A percentile compares a stretch with the other conserved stretches of the same genome.
These are phyloP conservation scores for Fusarium odoratissimum DNA, from an alignment of 2,329 filamentous ascomycete genomes.

Conservation along the genomic window DNA sequence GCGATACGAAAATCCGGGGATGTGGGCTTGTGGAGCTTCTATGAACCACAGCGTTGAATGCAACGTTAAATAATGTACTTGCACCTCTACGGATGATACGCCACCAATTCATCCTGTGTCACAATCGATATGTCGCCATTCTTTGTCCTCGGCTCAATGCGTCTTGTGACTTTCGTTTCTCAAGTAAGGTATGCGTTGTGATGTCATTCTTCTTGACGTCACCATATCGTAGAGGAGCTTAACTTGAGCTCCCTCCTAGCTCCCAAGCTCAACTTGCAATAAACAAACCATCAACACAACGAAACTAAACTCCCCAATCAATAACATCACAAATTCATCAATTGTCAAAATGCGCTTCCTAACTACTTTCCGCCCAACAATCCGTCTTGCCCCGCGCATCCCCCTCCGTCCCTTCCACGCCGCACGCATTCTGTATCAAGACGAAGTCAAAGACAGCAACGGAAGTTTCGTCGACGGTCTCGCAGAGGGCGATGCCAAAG, in stretches of 20 bases:
- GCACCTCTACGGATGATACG: background rate
- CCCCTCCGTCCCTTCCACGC: conserved; percentile 14
- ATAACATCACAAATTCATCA: fast-evolving
- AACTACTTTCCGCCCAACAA: conserved; percentile 7
- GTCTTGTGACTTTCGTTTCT: background rate
- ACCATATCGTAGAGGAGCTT: conserved; percentile 19
- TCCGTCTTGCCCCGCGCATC: conserved; percentile 20
- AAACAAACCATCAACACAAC: background rate
- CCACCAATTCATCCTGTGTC: background rate
- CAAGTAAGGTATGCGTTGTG: conserved; percentile 10
- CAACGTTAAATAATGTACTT: background rate
- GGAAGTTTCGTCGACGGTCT: conserved; percentile 42
- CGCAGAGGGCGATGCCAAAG: conserved; percentile 47
- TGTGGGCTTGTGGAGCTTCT: conserved; percentile 4
- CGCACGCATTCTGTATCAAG: conserved; percentile 9
- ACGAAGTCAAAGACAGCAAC: conserved; percentile 17
- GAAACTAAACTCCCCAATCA: fast-evolving
- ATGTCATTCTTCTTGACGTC: conserved; percentile 43
- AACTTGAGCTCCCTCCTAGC: conserved; percentile 3
- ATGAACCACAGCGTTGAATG: background rate
- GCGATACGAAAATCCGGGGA: background rate
- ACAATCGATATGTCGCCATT: background rate
- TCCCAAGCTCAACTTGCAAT: background rate
- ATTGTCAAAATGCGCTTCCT: conserved; percentile 24
- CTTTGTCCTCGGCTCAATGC: background rate